These are phyloP conservation scores for Fraxinus excelsior DNA, from an alignment of 257 asterid genomes.

Conservation along the genomic window DNA sequence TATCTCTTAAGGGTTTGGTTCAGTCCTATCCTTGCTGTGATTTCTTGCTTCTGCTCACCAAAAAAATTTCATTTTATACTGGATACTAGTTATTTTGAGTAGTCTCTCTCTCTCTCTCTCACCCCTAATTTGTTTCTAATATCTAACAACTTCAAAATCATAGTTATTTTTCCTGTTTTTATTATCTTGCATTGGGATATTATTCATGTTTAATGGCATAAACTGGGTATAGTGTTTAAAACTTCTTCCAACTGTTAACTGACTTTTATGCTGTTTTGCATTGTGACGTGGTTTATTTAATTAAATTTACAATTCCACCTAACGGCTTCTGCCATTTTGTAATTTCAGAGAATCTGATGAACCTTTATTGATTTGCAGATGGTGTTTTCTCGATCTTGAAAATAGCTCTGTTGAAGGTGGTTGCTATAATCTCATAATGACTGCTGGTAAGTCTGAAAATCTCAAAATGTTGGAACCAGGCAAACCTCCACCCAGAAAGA, in stretches of 20 bases:
- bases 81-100: background rate
- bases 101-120: background rate
- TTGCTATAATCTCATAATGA: conserved; percentile 67
- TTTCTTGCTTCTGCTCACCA: conserved; percentile 4
- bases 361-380: conserved; percentile 46
- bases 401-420: conserved; percentile 52
- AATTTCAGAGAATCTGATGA: conserved; percentile 13
- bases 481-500: conserved; percentile 78
- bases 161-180: background rate
- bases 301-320: background rate
- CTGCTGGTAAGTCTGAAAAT: conserved; percentile 76
- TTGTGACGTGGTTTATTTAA: background rate
- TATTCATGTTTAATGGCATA: background rate
- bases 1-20: conserved; percentile 10
- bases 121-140: background rate
- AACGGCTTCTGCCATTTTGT: background rate
- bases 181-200: background rate
- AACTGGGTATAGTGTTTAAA: background rate
- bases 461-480: conserved; percentile 87
- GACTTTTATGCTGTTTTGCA: conserved; percentile 16
- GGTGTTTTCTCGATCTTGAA: conserved; percentile 59
- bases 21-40: conserved; percentile 5
- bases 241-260: conserved; percentile 8
- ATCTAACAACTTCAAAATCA: background rate
- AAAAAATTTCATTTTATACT: conserved; percentile 4